phyloP scores from a whole-genome alignment of 352 stramenopile genomes.

The Phytophthora fragariae region DNA sequence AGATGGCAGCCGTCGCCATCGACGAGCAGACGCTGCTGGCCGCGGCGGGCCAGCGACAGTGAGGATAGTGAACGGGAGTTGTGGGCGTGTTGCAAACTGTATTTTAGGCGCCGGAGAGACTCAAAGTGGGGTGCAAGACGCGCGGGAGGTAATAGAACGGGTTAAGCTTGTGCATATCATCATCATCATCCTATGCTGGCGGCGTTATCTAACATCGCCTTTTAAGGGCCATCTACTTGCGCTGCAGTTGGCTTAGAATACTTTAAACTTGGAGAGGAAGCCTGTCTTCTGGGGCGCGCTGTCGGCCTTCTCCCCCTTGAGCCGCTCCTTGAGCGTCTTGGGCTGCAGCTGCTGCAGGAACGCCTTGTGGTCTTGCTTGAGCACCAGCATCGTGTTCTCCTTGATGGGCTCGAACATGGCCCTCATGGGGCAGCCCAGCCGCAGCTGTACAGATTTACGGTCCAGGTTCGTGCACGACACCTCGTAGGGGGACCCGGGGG shows the following conservation, averaged over 20 bases:
- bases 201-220: constrained; percentile 16
- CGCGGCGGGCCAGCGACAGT: constrained; percentile 27
- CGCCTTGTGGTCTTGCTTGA: constrained; percentile 86
- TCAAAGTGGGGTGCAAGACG: neutral
- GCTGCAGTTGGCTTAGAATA: constrained; percentile 47
- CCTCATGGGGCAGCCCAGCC: constrained; percentile 80
- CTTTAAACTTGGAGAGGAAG: constrained; percentile 81
- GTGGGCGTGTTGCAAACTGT: constrained; percentile 6
- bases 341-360: constrained; percentile 74
- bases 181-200: neutral
- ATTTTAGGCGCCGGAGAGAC: constrained; percentile 32
- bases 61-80: constrained; percentile 3
- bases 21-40: constrained; percentile 48
- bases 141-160: constrained; percentile 27
- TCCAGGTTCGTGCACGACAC: constrained; percentile 87
- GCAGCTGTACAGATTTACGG: constrained; percentile 82
- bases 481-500: constrained; percentile 73
- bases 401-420: constrained; percentile 89
- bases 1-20: constrained; percentile 68
- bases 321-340: constrained; percentile 80
- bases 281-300: constrained; percentile 50
- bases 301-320: constrained; percentile 68
- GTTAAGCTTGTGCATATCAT: constrained; percentile 29
- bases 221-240: neutral
- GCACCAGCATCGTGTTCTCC: constrained; percentile 86